Evolutionary conservation across 164 flowering plant species (phyloP), one percentile per base, ranked within the genome.

Genomic region (Vitis labrusca): DNA sequence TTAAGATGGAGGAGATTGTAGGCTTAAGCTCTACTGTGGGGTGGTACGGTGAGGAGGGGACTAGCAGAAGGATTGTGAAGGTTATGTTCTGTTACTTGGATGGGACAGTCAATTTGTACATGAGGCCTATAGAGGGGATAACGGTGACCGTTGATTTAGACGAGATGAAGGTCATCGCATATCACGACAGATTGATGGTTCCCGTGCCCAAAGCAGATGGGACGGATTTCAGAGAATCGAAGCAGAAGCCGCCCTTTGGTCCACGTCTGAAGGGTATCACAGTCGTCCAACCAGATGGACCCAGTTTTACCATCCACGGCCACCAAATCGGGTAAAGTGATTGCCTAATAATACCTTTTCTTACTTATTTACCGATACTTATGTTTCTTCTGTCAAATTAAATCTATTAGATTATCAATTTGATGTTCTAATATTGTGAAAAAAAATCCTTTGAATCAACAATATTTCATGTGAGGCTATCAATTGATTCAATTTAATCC

Each of bases 41-140:
- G 12, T 83, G 86, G 86, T 83, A 59, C 57, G 86, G 85, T 10
- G 82, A 77, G 67, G 64, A 54, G 63, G 44, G 44, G 8, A 48
- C 63, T 37, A 62, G 63, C n/a, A 68, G 59, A 23, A 75, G 86
- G 48, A 30, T 69, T 37, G 44, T 73, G 52, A 81, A 64, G 64
- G 59, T 80, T 15, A 60, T 73, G 71, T 85, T 85, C 19, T 78
- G 54, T 60, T 80, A 76, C 16, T 27, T 74, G 27, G 83, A 78
- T 27, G 84, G 78, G 8, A 80, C 84, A 0, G 73, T 71, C n/a
- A 85, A 85, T 62, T 8, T 78, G n/a, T 77, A 76, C 57, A 65
- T 75, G 72, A 71, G 81, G 62, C 89, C 89, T 2, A 44, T 83
- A 0, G 85, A 83, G 32, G 86, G 89, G 2, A 68, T 85, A 29